Base-by-base conservation (phyloP, 345 rosid species). In the Cardamine chenopodiifolia region DNA sequence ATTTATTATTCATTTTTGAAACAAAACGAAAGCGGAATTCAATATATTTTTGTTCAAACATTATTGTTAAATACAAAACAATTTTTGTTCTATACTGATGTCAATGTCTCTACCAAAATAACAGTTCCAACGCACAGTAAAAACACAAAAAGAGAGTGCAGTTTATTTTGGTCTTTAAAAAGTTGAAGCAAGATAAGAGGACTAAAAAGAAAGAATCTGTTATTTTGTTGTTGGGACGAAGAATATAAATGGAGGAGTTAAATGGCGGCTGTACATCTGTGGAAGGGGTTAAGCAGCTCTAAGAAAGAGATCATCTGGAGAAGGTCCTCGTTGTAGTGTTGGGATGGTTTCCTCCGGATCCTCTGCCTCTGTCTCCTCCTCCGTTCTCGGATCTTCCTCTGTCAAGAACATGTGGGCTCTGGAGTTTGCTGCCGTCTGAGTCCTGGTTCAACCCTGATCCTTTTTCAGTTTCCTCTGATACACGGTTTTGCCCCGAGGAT, bases 341-440 rank as follows among this genome's bases (percentile, higher is more conserved):
- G 58, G 76, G 76, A 12, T 76, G 12, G 66, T 19, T 59, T 57
- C 77, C 71, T 65, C 75, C 83, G 31, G 68, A 29, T 74, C 82
- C 82, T 76, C 67, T 80, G 54, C 61, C 72, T 72, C 69, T 57
- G 19, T 78, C 85, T 79, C 69, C 86, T 78, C 71, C 86, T 15
- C 76, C 73, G 22, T 81, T 79, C 76, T 84, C 85, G 1, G 78
- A 66, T 80, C 79, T 81, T 76, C 87, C 86, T 78, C 84, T 49
- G 49, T 79, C 81, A 37, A 75, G 68, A 48, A 57, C 55, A 20
- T 63, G 73, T 3, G 67, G 79, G 62, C 77, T 78, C 12, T 56
- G 80, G 37, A 26, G 29, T 57, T 40, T 70, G 56, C 11, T 31
- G 14, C 40, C 44, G 0, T 71, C 62, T 40, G 72, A 40, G 0